Evolutionary conservation across 768 basidiomycete species (phyloP), one percentile per base, ranked within the genome.

Genomic region (Naganishia antarctica): DNA sequence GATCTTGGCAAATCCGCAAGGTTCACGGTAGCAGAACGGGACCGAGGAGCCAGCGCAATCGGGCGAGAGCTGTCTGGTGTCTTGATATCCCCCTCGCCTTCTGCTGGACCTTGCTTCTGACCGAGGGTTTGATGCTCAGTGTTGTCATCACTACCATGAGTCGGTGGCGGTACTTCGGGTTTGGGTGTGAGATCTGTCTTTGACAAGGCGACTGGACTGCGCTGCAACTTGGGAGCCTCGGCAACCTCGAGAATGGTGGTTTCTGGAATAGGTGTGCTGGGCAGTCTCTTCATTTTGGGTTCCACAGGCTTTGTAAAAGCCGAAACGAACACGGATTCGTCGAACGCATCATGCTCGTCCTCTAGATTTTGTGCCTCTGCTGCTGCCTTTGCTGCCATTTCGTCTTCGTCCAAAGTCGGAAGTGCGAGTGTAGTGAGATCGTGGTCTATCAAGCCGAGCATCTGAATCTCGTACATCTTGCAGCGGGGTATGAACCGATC

Each of bases 401-500:
- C 64, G 34, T 57, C 53, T 37, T 57, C 53, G 31, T 74, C 72
- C 18, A 77, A 66, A 12, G 72, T 60, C 1, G 93, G 92, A 13
- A 96, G 85, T 67, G 89, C 88, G 65, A 96, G 92, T 4, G 90
- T 87, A 23, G 91, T 84, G 31, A 96, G 87, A 70, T 94, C 91
- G 69, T 93, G 89, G 69, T 91, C 91, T 46, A 94, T 81, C 9
- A 94, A 80, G 6, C 93, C 93, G 1, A 96, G 83, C 89, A 90
- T 93, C 72, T 96, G 89, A 41, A 96, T 91, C 73, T 93, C 90
- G 71, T 91, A 90, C 91, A 96, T 94, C 79, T 90, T 90, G n/a
- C 89, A 91, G 31, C 94, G 85, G 5, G 91, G 87, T 26, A 97
- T 81, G 74, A 97, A 98, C 66, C 94, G 92, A 69, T 69, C 80